Evolutionary conservation across 2,329 filamentous ascomycete species (phyloP), one percentile per base, ranked within the genome.

Genomic region (Leptographium radiaticola): DNA sequence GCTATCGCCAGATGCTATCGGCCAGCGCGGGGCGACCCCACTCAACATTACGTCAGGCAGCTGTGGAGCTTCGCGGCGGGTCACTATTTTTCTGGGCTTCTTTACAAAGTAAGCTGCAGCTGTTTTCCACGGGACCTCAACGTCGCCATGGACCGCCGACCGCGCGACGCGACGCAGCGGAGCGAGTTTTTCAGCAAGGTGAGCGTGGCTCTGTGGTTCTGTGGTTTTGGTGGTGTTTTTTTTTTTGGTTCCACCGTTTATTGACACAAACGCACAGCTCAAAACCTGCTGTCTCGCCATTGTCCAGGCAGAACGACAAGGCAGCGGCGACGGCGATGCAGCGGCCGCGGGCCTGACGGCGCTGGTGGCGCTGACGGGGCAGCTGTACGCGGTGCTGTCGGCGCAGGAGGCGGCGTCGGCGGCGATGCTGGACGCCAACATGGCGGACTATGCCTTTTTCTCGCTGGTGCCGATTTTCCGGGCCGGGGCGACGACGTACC

Each of bases 371-470:
- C 70, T 78, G 31, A 71, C 70, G 2, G 64, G 67, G 30, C 68
- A 74, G 55, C 65, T 83, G 3, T 66, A 73, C 34, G 58, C 59
- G 25, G 65, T 78, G n/a, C 66, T 83, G 6, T 63, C 72, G 46
- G 63, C 65, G 36, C 75, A 75, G 61, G 61, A 70, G 33, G 62
- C 65, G 44, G 62, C 62, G 30, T 73, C 80, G 58, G 66, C 71
- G 3, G 65, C 70, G 2, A 70, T 72, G 0, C 67, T 97, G 18
- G 88, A 96, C 65, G 77, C 83, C 52, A 91, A 89, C 65, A 72
- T 97, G 18, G 89, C 90, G 15, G 90, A 96, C 71, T 98, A 97
- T 73, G 79, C 87, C 63, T 97, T 97, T 72, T 95, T 96, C 58
- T 93, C 93, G 0, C 73, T 98, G 0, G 89, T 88, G 0, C 86